Base-by-base conservation (phyloP, 345 rosid species). In the Citrus medica region DNA sequence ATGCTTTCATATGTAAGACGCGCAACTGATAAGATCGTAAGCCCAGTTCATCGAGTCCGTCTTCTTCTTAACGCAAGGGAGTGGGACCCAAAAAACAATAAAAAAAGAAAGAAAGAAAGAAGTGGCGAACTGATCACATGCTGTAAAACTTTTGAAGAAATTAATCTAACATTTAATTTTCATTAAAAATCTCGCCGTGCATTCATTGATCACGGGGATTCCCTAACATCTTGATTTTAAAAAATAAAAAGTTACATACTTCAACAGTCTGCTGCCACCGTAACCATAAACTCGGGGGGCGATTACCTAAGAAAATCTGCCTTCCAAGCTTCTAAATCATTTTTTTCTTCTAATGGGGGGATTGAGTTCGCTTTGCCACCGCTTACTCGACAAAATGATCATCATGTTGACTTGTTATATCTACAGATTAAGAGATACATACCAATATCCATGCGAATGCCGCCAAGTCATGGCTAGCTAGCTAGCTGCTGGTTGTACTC, bases 191-290 rank as follows among this genome's bases (percentile, higher is more conserved):
- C 88, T 83, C 85, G 58, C 85, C 84, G 70, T 83, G 82, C 55
- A 77, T 30, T 70, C 69, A 60, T 79, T 79, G 40, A 71, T 78
- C 85, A 85, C 76, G 80, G 83, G 85, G 87, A 85, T 85, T 85
- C 78, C 82, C 76, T 81, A 76, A 30, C 58, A 42, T 65, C 37
- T 59, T 61, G 42, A 78, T 32, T 55, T 24, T 6, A 7, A 14
- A 66, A 22, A 25, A 10, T 7, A 32, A 12, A 53, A 77, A 69
- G 76, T n/a, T 60, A 59, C 69, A 63, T 46, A 46, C 60, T 70
- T 58, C 37, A 38, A 38, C 51, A 16, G 51, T 46, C 17, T 56
- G 69, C 75, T 65, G 27, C 56, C 71, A 22, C 62, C 62, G 14
- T 32, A 13, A 13, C 67, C 48, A 14, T 24, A 5, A 69, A 51